Evolutionary conservation across 306 rosid genomes (phyloP), one percentile per base, ranked within the genome.

Genomic region (Acacia crassicarpa): DNA sequence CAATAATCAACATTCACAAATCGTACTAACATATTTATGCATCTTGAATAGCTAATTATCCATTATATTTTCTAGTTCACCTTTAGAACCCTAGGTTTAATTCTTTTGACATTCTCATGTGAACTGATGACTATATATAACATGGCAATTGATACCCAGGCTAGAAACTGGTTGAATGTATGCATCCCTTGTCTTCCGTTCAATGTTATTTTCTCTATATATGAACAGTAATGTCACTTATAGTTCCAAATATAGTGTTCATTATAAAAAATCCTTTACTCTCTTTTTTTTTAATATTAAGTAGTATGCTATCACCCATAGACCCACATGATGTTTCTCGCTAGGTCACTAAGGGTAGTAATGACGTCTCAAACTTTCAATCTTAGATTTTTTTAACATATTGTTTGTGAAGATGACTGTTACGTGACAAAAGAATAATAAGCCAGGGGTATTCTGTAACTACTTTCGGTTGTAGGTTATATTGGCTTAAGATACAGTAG

Each of bases 121-220:
- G 9, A 61, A 38, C 20, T 61, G 43, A 45, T n/a, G 65, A 72
- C 78, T 33, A 3, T 13, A 43, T 46, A 45, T 72, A 72, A 23
- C 73, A 61, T 41, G 76, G 49, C 61, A 66, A 63, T 33, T 27
- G 58, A 75, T 67, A 65, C 46, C 61, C 30, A 54, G 27, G 43
- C 54, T 27, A 41, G 38, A 75, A 75, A 67, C 68, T 10, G 27
- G 67, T 17, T 8, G 5, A 46, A 23, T 35, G 44, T 19, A 63
- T 9, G 53, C 49, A 19, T 43, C 17, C 61, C 62, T 46, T 46
- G 32, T 43, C 25, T 59, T 40, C 51, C 38, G 4, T 53, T 22
- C 9, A 23, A 46, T 59, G 78, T 72, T 48, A 48, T 72, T 27
- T 46, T 72, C 35, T 4, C 8, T 27, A 72, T 48, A 30, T 2